A percentile compares a stretch with the other conserved stretches of the same genome.
Conservation (phyloP, 805 yeast species). For the Starmera amethionina region DNA sequence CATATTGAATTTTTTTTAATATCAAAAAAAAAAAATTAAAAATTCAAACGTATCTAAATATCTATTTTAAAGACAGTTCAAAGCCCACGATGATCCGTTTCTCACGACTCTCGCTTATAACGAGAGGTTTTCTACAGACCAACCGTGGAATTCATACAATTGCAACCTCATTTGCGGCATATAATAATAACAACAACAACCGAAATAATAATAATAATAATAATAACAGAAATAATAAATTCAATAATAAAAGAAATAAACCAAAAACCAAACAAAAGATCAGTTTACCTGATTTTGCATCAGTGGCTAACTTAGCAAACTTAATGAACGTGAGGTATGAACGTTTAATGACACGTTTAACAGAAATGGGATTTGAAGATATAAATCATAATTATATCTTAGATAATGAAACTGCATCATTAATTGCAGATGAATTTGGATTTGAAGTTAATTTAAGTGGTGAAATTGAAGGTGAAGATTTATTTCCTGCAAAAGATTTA, state of each 20-base stretch:
- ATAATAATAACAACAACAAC: too few relatives aligned
- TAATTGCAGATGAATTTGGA: slow-evolving; percentile 86
- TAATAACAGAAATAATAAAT: background rate
- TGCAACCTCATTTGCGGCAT: background rate
- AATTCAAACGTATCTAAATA: too few relatives aligned
- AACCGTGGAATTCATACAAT: background rate
- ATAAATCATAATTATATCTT: slow-evolving; percentile 62
- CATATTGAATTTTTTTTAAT: too few relatives aligned
- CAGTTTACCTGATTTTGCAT: slow-evolving; percentile 63
- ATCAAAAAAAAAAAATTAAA: too few relatives aligned
- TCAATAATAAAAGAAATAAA: background rate
- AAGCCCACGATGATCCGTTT: too few relatives aligned
- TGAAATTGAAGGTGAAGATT: slow-evolving; percentile 26
- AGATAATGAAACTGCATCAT: slow-evolving; percentile 75
- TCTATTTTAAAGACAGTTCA: too few relatives aligned
- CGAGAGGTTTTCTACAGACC: too few relatives aligned
- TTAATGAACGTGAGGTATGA: slow-evolving; percentile 57
- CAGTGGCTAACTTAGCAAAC: slow-evolving; percentile 72
- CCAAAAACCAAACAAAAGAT: slow-evolving; percentile 7
- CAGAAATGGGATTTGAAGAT: slow-evolving; percentile 66
- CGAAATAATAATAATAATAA: too few relatives aligned
- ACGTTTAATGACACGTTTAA: slow-evolving; percentile 46
- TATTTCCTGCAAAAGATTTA: slow-evolving; percentile 43
- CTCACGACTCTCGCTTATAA: too few relatives aligned
- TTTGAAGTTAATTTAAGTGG: slow-evolving; percentile 37